phyloP scores from a whole-genome alignment of 2,329 filamentous ascomycete genomes.

The Ophiostoma sp. region DNA sequence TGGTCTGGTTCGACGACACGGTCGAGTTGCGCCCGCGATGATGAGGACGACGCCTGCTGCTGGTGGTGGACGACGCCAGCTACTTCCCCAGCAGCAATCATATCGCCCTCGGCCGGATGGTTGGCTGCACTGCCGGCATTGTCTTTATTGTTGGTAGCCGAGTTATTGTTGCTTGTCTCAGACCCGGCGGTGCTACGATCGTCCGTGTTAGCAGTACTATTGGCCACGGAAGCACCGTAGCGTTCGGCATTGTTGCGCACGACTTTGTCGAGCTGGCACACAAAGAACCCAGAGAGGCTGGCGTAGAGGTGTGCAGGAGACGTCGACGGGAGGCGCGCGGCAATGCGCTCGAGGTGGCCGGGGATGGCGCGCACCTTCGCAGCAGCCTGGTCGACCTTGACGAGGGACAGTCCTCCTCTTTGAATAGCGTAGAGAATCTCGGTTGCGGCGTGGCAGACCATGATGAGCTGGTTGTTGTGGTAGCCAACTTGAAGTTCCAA shows the following conservation, averaged over 20 bases:
- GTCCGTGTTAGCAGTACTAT: neutral
- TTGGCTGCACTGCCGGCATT: neutral
- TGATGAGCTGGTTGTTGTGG: conserved; percentile 30
- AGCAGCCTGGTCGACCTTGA: conserved; percentile 23
- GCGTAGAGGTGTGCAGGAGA: conserved; percentile 26
- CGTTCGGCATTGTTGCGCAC: conserved; percentile 23
- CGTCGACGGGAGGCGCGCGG: conserved; percentile 24
- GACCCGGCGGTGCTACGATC: conserved; percentile 9
- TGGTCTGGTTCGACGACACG: conserved; percentile 22
- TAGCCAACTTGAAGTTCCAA: conserved; percentile 27
- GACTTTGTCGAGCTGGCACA: conserved; percentile 25
- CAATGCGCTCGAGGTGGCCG: conserved; percentile 25
- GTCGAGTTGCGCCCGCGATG: neutral
- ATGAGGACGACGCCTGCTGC: neutral
- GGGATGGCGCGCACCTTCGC: conserved; percentile 24
- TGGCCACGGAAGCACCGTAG: neutral
- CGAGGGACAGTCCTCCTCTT: conserved; percentile 22
- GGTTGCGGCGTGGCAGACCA: conserved; percentile 29
- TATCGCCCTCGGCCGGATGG: neutral
- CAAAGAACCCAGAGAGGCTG: conserved; percentile 25
- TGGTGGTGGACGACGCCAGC: neutral
- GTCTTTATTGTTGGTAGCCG: neutral
- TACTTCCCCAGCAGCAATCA: neutral
- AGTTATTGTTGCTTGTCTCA: neutral
- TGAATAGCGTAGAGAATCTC: conserved; percentile 28